phyloP scores from a whole-genome alignment of 2,329 filamentous ascomycete genomes.

The Albophoma yamanashiensis region DNA sequence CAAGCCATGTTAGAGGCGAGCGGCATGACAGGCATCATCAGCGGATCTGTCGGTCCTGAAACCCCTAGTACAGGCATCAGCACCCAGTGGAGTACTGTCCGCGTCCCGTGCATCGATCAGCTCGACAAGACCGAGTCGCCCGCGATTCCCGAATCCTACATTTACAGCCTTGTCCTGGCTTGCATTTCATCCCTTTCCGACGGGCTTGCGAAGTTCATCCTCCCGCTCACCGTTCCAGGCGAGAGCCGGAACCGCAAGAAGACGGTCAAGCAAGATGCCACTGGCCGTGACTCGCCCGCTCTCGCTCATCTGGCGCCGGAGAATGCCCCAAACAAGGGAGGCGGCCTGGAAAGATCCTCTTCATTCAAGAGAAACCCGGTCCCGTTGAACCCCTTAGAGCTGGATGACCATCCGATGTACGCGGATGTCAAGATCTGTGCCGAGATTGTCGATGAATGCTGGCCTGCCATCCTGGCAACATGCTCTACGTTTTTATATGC shows the following conservation, averaged over 20 bases:
- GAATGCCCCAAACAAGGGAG: slow-evolving; percentile 16
- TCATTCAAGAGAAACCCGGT: slow-evolving; percentile 68
- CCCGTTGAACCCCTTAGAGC: slow-evolving; percentile 70
- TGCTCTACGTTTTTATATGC: slow-evolving; percentile 94
- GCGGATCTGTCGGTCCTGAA: slow-evolving; percentile 55
- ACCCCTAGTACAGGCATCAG: slow-evolving; percentile 71
- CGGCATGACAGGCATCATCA: slow-evolving; percentile 79
- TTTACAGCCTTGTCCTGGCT: slow-evolving; percentile 79
- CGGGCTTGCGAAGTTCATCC: slow-evolving; percentile 82
- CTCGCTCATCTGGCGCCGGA: slow-evolving; percentile 24
- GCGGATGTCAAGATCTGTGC: slow-evolving; percentile 67
- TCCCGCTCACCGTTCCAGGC: slow-evolving; percentile 78
- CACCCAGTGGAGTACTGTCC: slow-evolving; percentile 79
- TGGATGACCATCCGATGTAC: slow-evolving; percentile 63
- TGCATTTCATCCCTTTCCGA: slow-evolving; percentile 89
- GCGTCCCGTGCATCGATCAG: slow-evolving; percentile 84
- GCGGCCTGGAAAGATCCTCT: slow-evolving; percentile 44
- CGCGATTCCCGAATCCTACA: slow-evolving; percentile 77
- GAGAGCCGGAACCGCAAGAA: slow-evolving; percentile 48
- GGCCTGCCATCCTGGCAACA: slow-evolving; percentile 89
- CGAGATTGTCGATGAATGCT: slow-evolving; percentile 79
- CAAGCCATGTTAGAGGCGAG: slow-evolving; percentile 85
- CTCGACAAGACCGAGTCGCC: slow-evolving; percentile 87
- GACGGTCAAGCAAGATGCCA: slow-evolving; percentile 29
- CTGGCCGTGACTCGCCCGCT: slow-evolving; percentile 31